Conservation (phyloP, 23 red algal species). For the Agarophyton chilense region DNA sequence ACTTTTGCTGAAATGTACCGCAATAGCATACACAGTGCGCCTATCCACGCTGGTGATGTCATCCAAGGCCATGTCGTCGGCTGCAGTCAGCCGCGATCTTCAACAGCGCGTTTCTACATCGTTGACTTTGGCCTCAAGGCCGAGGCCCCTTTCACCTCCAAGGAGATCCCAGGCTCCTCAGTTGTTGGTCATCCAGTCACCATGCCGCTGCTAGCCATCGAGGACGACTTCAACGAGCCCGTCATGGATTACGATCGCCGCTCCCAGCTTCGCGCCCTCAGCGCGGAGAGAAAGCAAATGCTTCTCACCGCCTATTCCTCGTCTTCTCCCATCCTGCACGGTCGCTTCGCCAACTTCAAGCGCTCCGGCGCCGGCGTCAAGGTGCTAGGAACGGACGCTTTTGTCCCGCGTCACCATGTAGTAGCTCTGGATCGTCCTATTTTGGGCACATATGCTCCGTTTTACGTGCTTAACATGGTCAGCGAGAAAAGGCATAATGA, state of each 20-base stretch:
- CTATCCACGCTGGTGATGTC: conserved; percentile 45
- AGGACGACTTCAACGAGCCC: conserved; percentile 95
- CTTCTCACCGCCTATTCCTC: conserved; percentile 8
- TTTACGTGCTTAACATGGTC: conserved; percentile 57
- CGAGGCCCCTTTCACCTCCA: conserved; percentile 80
- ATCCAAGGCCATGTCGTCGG: conserved; percentile 73
- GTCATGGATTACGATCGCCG: conserved; percentile 70
- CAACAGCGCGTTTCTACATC: conserved; percentile 65
- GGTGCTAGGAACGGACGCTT: conserved; percentile 67
- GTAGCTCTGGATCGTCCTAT: conserved; percentile 61
- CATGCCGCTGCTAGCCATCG: conserved; percentile 67
- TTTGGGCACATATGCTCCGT: conserved; percentile 81
- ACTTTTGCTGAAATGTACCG: conserved; percentile 74
- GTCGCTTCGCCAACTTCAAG: conserved; percentile 66
- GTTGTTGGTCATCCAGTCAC: conserved; percentile 71
- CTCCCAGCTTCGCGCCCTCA: conserved; percentile 31
- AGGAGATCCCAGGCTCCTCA: conserved; percentile 66
- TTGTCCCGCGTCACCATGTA: conserved; percentile 76
- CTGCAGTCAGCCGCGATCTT: conserved; percentile 36
- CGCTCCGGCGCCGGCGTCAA: conserved; percentile 68
- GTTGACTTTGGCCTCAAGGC: conserved; percentile 96
- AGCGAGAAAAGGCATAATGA: neutral
- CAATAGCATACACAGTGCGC: conserved; percentile 15
- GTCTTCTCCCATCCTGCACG: conserved; percentile 46
- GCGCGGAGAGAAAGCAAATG: conserved; percentile 32